Base-by-base conservation (phyloP, 768 basidiomycete genomes). In the Kwoniella newhampshirensis region DNA sequence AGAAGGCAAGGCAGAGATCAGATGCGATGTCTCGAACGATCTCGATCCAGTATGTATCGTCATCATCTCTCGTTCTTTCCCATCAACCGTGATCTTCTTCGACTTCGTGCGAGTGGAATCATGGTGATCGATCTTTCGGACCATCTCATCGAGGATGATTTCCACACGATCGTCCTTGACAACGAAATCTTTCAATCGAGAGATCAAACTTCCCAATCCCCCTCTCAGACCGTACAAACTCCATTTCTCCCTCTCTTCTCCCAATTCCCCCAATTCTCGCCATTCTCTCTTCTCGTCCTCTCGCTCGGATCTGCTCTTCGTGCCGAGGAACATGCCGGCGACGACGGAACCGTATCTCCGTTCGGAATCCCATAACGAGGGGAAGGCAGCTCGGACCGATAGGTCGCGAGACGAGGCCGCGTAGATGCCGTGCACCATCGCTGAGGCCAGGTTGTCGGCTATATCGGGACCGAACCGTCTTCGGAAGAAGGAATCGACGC, bases 351-450 rank as follows among this genome's bases (percentile, higher is more conserved):
- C 91, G 15, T 79, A 71, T 2, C 87, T 86, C 20, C 80, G 74
- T 48, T 85, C 89, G 0, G 85, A 81, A 0, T 86, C 82, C 82
- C 84, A 87, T 51, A 96, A 63, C 2, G 79, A 77, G 0, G 89
- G 87, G 68, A 96, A 90, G 1, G 89, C 83, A 1, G 90, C 81
- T 2, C 86, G 82, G 2, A 91, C 79, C 57, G 88, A 89, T 17
- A 98, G 77, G 37, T 78, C 67, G 2, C 87, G 78, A 1, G 91
- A 83, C 67, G 94, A 91, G 0, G 90, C 84, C 1, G 91, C 91
- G 71, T 97, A 97, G 53, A 98, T 88, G 0, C 94, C 94, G 68
- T 96, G 93, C 0, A 91, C 84, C 56, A 96, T 78, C 0, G 93
- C 87, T 30, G 81, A 89, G 39, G 87, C 85, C 52, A 97, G 81